Percentiles rank a stretch among this genome's conserved stretches.
Evolutionary conservation across 2,329 filamentous ascomycete genomes (phyloP).

Genomic region (Coniochaeta ligniaria): DNA sequence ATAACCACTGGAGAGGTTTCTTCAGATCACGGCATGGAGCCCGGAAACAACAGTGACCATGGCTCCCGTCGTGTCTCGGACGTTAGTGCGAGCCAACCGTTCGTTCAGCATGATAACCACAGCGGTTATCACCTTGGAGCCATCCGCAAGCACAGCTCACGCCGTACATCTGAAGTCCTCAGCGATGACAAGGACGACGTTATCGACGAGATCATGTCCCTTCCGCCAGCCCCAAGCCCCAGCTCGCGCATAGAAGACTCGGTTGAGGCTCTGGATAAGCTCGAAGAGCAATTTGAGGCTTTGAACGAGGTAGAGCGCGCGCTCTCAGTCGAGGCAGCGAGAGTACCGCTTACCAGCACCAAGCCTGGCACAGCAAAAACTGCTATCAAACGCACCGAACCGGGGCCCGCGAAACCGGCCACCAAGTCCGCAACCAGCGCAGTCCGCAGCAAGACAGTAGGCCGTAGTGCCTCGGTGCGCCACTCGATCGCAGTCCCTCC

Average conservation of each 20-base stretch:
- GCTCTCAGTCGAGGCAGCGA: constrained; percentile 19
- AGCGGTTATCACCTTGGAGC: background rate
- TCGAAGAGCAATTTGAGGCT: constrained; percentile 55
- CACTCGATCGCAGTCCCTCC: constrained; percentile 18
- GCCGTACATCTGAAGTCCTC: constrained; percentile 5
- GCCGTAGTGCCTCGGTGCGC: constrained; percentile 29
- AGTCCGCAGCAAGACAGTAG: background rate
- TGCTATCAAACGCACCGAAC: background rate
- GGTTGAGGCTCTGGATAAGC: constrained; percentile 52
- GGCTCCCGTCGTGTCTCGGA: background rate
- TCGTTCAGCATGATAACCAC: background rate
- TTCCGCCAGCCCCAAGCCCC: background rate
- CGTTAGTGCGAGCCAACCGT: background rate
- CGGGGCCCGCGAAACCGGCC: constrained; percentile 9
- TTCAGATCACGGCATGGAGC: background rate
- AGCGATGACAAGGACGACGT: constrained; percentile 7
- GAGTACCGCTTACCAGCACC: constrained; percentile 15
- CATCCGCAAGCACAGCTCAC: background rate
- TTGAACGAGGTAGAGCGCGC: constrained; percentile 29
- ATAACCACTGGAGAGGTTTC: background rate
- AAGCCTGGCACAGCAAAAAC: background rate
- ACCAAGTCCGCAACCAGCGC: background rate
- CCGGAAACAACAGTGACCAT: background rate
- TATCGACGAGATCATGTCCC: constrained; percentile 5
- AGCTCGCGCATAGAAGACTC: constrained; percentile 54